Conservation (phyloP, 208 protist species). For the Acanthamoeba triangularis region DNA sequence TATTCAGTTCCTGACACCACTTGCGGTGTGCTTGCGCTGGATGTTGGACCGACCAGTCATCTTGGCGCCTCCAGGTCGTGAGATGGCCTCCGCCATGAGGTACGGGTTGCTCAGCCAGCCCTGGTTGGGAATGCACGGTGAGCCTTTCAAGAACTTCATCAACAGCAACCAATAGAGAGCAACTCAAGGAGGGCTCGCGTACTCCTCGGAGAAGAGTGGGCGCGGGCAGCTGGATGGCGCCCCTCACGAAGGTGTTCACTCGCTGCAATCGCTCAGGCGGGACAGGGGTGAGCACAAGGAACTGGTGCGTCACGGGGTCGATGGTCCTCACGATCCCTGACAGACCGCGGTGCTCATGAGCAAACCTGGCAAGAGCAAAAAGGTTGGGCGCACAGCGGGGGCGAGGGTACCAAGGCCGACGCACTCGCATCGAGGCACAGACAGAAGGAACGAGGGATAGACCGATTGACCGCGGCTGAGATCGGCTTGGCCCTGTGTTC, state of each 20-base stretch:
- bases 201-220: background rate
- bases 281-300: conserved; percentile 46
- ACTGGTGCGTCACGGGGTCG: conserved; percentile 32
- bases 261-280: background rate
- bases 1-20: background rate
- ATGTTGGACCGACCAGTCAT: background rate
- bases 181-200: background rate
- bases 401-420: conserved; percentile 18
- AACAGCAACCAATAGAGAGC: background rate
- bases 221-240: background rate
- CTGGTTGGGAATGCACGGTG: background rate
- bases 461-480: background rate
- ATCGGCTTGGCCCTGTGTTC: background rate
- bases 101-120: conserved; percentile 17
- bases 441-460: conserved; percentile 17
- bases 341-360: background rate
- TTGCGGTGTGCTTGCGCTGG: background rate
- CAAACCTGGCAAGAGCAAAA: no score
- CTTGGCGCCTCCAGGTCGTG: background rate
- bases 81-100: conserved; percentile 10
- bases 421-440: conserved; percentile 30
- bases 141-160: background rate
- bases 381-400: no score
- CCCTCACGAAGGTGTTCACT: conserved; percentile 59
- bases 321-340: conserved; percentile 40